These are phyloP conservation scores for Lepidium aucheri DNA, from an alignment of 345 rosid genomes.

Conservation along the genomic window DNA sequence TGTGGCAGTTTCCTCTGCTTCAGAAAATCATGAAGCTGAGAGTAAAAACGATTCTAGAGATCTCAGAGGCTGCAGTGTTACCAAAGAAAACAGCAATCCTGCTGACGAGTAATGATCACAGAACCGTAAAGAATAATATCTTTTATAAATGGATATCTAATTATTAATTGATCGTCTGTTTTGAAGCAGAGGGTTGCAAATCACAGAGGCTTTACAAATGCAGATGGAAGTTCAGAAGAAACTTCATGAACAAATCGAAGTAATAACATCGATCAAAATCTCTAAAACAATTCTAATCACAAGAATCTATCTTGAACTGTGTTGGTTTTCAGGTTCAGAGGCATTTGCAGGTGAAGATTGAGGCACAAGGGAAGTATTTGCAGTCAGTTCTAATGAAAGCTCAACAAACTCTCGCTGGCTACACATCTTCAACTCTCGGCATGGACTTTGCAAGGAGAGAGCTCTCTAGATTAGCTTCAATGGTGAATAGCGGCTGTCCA, in stretches of 20 bases:
- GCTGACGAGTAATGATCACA: slow-evolving; percentile 49
- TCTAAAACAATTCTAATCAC: neutral
- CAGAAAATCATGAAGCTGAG: slow-evolving; percentile 22
- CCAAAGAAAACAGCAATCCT: slow-evolving; percentile 34
- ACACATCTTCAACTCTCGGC: slow-evolving; percentile 44
- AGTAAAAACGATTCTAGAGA: slow-evolving; percentile 13
- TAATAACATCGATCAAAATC: slow-evolving; percentile 17
- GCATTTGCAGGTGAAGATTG: slow-evolving; percentile 88
- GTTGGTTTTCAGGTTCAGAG: slow-evolving; percentile 64
- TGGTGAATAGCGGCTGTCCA: slow-evolving; percentile 36
- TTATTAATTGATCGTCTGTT: slow-evolving; percentile 7
- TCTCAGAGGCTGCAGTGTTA: slow-evolving; percentile 5
- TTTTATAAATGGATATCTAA: neutral
- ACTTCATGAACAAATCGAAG: slow-evolving; percentile 95
- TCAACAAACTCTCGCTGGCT: slow-evolving; percentile 80
- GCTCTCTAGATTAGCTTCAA: slow-evolving; percentile 60
- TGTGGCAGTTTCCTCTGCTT: slow-evolving; percentile 15
- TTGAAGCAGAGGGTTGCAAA: slow-evolving; percentile 54
- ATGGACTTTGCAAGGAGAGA: slow-evolving; percentile 63
- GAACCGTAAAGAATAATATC: neutral
- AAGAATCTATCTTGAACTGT: neutral
- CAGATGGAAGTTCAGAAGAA: slow-evolving; percentile 94
- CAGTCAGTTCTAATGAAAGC: slow-evolving; percentile 80
- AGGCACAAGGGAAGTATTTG: slow-evolving; percentile 94
- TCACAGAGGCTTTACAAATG: slow-evolving; percentile 71